A percentile compares a stretch with the other conserved stretches of the same genome.
phyloP scores from a whole-genome alignment of 768 basidiomycete genomes.

The Phanerodontia chrysosporium region DNA sequence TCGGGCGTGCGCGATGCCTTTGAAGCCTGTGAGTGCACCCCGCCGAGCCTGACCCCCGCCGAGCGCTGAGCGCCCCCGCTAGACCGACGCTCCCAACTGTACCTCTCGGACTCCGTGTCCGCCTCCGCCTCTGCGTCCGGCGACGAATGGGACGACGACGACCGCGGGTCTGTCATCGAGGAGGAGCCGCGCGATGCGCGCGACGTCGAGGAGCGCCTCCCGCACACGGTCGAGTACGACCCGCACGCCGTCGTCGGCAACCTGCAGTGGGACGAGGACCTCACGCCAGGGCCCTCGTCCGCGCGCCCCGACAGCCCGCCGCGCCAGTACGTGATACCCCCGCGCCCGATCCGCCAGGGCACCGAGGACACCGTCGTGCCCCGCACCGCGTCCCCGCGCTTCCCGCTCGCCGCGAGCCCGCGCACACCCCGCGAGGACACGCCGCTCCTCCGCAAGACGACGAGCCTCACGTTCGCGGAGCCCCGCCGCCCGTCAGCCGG shows the following conservation, averaged over 20 bases:
- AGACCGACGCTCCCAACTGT: constrained; percentile 70
- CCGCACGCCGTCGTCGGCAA: constrained; percentile 18
- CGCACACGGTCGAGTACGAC: constrained; percentile 10
- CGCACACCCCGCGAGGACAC: constrained; percentile 16
- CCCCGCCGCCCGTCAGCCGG: background rate
- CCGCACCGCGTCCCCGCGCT: background rate
- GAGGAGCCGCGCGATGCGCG: constrained; percentile 14
- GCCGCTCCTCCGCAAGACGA: constrained; percentile 16
- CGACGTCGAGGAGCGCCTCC: constrained; percentile 5
- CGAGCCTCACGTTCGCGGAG: constrained; percentile 12
- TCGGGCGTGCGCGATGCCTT: constrained; percentile 50
- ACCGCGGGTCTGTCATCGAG: constrained; percentile 18
- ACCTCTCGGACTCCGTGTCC: constrained; percentile 58
- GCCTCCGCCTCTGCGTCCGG: constrained; percentile 40
- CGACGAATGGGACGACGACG: constrained; percentile 31
- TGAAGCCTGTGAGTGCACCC: constrained; percentile 44
- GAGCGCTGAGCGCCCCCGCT: too few species aligned
- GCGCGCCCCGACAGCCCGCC: background rate
- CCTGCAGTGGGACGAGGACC: constrained; percentile 26
- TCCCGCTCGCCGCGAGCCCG: background rate
- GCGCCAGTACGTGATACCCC: constrained; percentile 9
- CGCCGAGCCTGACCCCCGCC: background rate
- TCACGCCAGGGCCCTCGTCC: constrained; percentile 16
- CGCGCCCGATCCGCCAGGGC: constrained; percentile 8
- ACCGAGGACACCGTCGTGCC: background rate